Percentiles rank a stretch among this genome's conserved stretches.
phyloP scores from a whole-genome alignment of 2,329 filamentous ascomycete genomes.

The Colletotrichum lupini region DNA sequence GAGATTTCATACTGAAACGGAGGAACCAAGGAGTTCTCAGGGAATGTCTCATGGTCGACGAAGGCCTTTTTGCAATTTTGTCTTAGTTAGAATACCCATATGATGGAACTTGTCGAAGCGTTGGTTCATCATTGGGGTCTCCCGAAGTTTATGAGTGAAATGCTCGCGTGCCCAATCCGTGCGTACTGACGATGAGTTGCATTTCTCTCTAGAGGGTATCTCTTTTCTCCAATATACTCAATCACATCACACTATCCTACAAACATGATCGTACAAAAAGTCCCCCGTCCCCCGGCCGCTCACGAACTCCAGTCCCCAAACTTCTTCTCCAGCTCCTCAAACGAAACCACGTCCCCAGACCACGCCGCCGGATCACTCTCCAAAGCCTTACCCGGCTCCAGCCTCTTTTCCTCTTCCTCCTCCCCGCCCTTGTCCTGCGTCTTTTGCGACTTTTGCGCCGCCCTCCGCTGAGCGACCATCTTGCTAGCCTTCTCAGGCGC shows the following conservation, averaged over 20 bases:
- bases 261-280: not conserved
- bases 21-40: slow-evolving; percentile 17
- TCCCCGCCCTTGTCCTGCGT: not conserved
- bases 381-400: slow-evolving; percentile 26
- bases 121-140: not conserved
- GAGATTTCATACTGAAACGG: not conserved
- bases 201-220: slow-evolving; percentile 28
- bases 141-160: not conserved
- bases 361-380: slow-evolving; percentile 37
- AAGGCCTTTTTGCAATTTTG: not conserved
- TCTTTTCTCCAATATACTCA: not conserved
- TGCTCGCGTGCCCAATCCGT: no score
- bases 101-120: slow-evolving; percentile 9
- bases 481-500: not conserved
- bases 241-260: slow-evolving; percentile 27
- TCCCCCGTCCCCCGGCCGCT: not conserved
- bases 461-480: no score
- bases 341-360: slow-evolving; percentile 47
- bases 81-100: slow-evolving; percentile 26
- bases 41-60: not conserved
- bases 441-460: not conserved
- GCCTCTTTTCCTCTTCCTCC: not conserved
- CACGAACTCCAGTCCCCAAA: slow-evolving; percentile 29
- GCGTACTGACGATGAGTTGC: not conserved
- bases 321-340: slow-evolving; percentile 46